Base-by-base conservation (phyloP, 176 grass and related monocot species). In the Oryza punctata region DNA sequence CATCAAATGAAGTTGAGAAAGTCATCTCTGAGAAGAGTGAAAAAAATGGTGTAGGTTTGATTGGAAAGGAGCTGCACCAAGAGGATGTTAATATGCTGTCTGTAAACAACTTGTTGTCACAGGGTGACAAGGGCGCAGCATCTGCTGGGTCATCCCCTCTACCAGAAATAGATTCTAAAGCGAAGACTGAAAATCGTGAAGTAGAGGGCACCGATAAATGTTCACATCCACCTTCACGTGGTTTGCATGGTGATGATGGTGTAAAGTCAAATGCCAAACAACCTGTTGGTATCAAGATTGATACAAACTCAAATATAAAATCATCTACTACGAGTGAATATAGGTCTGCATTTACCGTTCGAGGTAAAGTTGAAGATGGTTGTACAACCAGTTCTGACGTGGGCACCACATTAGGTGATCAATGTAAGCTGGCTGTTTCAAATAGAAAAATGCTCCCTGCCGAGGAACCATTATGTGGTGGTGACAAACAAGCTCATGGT, bases 311-410 rank as follows among this genome's bases (percentile, higher is more conserved):
- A 67, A 82, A 89, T 75, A 21, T 76, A 59, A 52, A 67, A 88
- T 81, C 52, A 80, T 76, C 59, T 88, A 75, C 59, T 88, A 70
- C 73, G 65, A 72, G 91, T 81, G 64, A 85, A 81, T 78, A 69
- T 70, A 84, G 26, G 37, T 54, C 50, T 47, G 73, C 70, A 71
- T 77, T 27, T 78, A 6, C 41, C 73, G 54, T n/a, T 65, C 70
- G 1, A 78, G 81, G 82, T 30, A 88, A 83, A 76, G 64, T 75
- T 61, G 77, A 79, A 83, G 82, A 88, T 11, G 76, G 78, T 67
- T 77, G 28, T 81, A 32, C 70, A 64, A 70, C 59, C 57, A 79
- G 78, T 71, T 65, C 69, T 84, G 83, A 67, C 63, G 61, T 57
- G 45, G 28, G 18, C 59, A 70, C 69, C 68, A 37, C 77, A 9